phyloP scores from a whole-genome alignment of 768 basidiomycete genomes.

The Holtermanniella nyarrowii region DNA sequence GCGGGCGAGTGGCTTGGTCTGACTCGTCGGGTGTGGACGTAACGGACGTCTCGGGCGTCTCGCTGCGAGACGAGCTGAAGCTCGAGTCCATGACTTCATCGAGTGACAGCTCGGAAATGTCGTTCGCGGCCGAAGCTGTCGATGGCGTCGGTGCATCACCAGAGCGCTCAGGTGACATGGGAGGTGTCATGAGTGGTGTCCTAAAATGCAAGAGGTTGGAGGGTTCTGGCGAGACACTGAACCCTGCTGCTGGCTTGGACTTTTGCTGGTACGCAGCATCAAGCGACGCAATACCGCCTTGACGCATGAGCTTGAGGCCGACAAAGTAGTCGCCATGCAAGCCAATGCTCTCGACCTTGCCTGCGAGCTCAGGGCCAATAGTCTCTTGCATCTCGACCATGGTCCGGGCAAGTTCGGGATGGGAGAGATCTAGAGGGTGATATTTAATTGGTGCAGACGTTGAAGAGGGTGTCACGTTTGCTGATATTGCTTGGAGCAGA shows the following conservation, averaged over 20 bases:
- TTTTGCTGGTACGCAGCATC: not conserved
- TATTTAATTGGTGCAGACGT: constrained; percentile 56
- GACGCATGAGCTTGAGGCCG: constrained; percentile 66
- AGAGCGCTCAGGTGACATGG: not conserved
- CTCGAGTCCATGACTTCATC: not conserved
- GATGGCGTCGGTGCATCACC: not conserved
- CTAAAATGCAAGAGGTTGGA: constrained; percentile 9
- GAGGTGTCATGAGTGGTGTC: not conserved
- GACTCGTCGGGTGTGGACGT: not conserved
- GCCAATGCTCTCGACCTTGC: constrained; percentile 70
- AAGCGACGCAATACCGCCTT: constrained; percentile 49
- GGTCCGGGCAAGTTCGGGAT: constrained; percentile 71
- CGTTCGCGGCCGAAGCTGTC: not conserved
- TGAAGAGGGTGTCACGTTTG: constrained; percentile 26
- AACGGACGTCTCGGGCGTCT: not conserved
- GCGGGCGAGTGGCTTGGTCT: constrained; percentile 39
- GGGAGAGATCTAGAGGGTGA: constrained; percentile 87
- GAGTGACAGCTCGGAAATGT: constrained; percentile 3
- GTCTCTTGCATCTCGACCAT: constrained; percentile 55
- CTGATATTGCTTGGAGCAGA: constrained; percentile 61
- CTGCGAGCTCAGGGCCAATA: constrained; percentile 51
- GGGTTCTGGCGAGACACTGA: constrained; percentile 3
- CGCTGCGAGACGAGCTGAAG: not conserved
- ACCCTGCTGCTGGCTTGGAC: not conserved
- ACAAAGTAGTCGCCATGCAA: constrained; percentile 87